Evolutionary conservation across 2,329 filamentous ascomycete genomes (phyloP).

Genomic region (Xylariales sp.): DNA sequence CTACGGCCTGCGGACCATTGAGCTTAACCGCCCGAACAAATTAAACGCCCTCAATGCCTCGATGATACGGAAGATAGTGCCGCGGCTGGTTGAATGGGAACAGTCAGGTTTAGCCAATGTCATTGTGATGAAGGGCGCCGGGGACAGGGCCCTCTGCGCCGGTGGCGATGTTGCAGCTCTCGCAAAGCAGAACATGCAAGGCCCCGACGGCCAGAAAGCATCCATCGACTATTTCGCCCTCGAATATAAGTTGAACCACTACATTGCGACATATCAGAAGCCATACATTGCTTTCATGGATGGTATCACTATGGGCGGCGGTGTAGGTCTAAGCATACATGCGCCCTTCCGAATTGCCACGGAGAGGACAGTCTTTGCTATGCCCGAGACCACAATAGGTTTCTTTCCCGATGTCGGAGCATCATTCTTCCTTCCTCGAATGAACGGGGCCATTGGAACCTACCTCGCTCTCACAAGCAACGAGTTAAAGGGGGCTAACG

Average conservation of each 20-base stretch:
- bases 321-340: conserved; percentile 92
- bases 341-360: conserved; percentile 97
- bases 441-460: conserved; percentile 87
- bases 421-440: conserved; percentile 92
- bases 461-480: conserved; percentile 95
- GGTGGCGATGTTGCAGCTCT: conserved; percentile 90
- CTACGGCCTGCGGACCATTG: conserved; percentile 90
- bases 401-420: conserved; percentile 99
- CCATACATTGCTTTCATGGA: conserved; percentile 97
- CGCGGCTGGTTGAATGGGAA: conserved; percentile 90
- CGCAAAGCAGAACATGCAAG: conserved; percentile 76
- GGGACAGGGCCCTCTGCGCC: conserved; percentile 87
- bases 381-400: conserved; percentile 98
- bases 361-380: conserved; percentile 94
- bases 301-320: conserved; percentile 97
- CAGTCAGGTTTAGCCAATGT: conserved; percentile 96
- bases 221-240: conserved; percentile 90
- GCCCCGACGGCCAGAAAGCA: conserved; percentile 75
- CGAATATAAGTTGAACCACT: conserved; percentile 96
- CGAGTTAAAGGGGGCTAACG: conserved; percentile 82
- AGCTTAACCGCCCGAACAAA: conserved; percentile 93
- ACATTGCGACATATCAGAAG: conserved; percentile 93
- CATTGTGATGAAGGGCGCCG: conserved; percentile 89
- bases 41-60: conserved; percentile 92
- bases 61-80: conserved; percentile 95